Evolutionary conservation across 73 alveolate species (phyloP), one percentile per base, ranked within the genome.

Genomic region (Paramecium tetraurelia): DNA sequence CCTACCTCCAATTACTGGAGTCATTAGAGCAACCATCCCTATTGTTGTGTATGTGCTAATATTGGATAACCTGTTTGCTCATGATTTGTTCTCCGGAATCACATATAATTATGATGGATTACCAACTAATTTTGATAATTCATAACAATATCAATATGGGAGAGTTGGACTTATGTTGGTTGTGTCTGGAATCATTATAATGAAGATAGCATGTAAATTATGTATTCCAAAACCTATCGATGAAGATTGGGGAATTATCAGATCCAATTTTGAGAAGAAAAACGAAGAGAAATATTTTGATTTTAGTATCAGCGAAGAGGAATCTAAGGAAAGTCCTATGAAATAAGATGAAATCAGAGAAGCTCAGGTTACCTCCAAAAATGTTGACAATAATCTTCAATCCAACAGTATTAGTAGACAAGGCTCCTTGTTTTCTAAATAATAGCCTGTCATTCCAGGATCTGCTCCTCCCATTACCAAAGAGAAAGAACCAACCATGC

Each of bases 271-370:
- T 18, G 90, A 80, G 46, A 80, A 80, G 50, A 48, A 40, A 43
- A 24, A 24, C 12, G 46, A 80, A 48, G 90, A 80, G 48, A 80
- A 80, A 22, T 31, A 11, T 41, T 80, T 14, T 24, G 90, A 80
- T 22, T 22, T 80, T 48, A 48, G 75, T 80, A 35, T 41, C 1
- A 46, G 57, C 46, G 76, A 80, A 44, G 76, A 80, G 4, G 72
- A 80, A 43, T 80, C 57, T 14, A 80, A 43, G 43, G 75, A 48
- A 48, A 48, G 48, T 80, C 43, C 90, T 43, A 24, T 80, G 16
- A 80, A 44, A 22, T 22, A 80, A 46, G 90, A 80, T 80, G 90
- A 80, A 80, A 80, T 80, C 33, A 80, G 75, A 46, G 90, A 80
- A 80, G 33, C 48, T 12, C 10, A 22, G 24, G 41, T 24, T 5